Percentiles rank a stretch among this genome's conserved stretches.
phyloP scores from a whole-genome alignment of 345 rosid genomes.

The Alliaria petiolata region DNA sequence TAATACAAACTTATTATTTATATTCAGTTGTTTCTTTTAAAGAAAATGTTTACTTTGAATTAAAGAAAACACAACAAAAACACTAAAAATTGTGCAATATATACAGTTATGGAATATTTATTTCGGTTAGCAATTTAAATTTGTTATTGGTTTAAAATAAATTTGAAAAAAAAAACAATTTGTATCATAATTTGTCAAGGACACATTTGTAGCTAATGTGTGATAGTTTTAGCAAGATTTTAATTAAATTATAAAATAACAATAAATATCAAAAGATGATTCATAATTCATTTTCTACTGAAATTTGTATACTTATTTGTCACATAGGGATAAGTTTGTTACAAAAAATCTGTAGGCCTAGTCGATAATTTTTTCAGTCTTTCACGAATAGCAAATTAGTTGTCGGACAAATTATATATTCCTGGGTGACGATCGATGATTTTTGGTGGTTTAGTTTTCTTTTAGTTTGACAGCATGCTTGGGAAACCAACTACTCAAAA shows the following conservation, averaged over 20 bases:
- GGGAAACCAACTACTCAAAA: neutral
- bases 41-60: too few relatives aligned
- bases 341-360: neutral
- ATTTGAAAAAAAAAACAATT: neutral
- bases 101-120: too few relatives aligned
- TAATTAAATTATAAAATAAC: too few relatives aligned
- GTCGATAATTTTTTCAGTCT: neutral
- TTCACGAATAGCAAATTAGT: neutral
- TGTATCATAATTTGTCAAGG: neutral
- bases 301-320: too few relatives aligned
- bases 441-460: neutral
- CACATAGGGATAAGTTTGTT: too few relatives aligned
- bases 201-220: neutral
- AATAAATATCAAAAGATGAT: too few relatives aligned
- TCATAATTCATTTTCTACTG: too few relatives aligned
- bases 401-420: neutral
- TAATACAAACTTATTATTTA: neutral
- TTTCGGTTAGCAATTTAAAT: too few relatives aligned
- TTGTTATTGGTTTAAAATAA: neutral
- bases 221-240: too few relatives aligned
- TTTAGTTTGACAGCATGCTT: neutral
- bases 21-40: neutral
- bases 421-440: neutral
- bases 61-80: neutral
- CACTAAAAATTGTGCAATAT: too few relatives aligned